Evolutionary conservation across 2,329 filamentous ascomycete species (phyloP), one percentile per base, ranked within the genome.

Genomic region (Alternaria incomplexa): DNA sequence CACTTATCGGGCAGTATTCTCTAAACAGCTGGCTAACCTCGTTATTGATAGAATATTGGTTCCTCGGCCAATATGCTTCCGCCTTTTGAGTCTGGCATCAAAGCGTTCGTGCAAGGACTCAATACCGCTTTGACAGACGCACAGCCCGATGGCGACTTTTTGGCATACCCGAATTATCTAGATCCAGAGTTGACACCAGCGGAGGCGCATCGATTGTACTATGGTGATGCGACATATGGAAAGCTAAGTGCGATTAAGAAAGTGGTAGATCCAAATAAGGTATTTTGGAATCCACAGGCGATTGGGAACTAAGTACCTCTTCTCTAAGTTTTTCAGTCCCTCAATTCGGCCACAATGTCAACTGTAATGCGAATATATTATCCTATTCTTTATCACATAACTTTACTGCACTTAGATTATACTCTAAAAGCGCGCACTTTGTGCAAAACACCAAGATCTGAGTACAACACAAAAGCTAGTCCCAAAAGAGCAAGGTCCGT

Each of bases 201-300:
- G 7, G 58, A 61, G 45, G 58, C 58, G 23, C 44, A 44, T 10
- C 13, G n/a, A 11, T 30, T 61, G 10, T 61, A 61, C 23, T 61
- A 44, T 57, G 53, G 58, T 13, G 10, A 7, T 36, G n/a, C 45
- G 10, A 57, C 53, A 4, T 61, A 61, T 23, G 17, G 13, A 25
- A 61, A 57, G 32, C 52, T 61, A 3, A 20, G 51, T 17, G 28
- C 3, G 20, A 57, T 61, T n/a, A 61, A 57, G 32, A 1, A 25
- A 17, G 10, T 2, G 1, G 32, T 61, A 22, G 58, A 61, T 43
- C 46, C 58, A 23, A 22, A 36, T 0, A 11, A n/a, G n/a, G 25
- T 57, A 2, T 61, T 61, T 32, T 61, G 58, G 58, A 61, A 61
- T 22, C 58, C 58, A 17, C 58, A 61, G 17, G 45, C 58, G 15